Evolutionary conservation across 2,329 filamentous ascomycete genomes (phyloP).

Genomic region (Xylariaceae sp.): DNA sequence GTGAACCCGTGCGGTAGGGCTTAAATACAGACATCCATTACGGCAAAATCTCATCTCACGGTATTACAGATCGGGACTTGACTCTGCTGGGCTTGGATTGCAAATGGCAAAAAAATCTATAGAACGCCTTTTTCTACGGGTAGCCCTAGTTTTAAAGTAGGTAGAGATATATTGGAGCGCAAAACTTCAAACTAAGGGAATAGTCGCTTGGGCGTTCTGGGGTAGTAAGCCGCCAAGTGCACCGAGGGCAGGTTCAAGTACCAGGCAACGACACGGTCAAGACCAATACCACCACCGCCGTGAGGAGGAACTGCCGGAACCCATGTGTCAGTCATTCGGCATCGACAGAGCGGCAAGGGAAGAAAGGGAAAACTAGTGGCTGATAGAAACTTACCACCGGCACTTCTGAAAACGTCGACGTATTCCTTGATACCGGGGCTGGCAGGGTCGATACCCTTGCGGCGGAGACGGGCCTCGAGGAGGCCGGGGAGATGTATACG

Average conservation of each 20-base stretch:
- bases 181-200: conserved; percentile 40
- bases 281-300: conserved; percentile 81
- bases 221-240: conserved; percentile 54
- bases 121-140: not conserved
- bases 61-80: not conserved
- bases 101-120: not conserved
- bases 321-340: not conserved
- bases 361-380: too few relatives aligned
- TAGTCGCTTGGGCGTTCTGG: conserved; percentile 56
- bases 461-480: conserved; percentile 71
- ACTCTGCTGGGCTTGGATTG: not conserved
- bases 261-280: conserved; percentile 77
- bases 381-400: conserved; percentile 42
- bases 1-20: not conserved
- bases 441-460: conserved; percentile 73
- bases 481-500: conserved; percentile 76
- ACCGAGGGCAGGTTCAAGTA: conserved; percentile 55
- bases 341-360: too few relatives aligned
- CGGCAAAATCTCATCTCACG: not conserved
- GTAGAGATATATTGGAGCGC: not conserved
- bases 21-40: not conserved
- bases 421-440: conserved; percentile 80
- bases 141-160: not conserved
- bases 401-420: conserved; percentile 72
- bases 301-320: conserved; percentile 66